Conservation (phyloP, 2,329 filamentous ascomycete genomes). For the Trichoderma sp. region DNA sequence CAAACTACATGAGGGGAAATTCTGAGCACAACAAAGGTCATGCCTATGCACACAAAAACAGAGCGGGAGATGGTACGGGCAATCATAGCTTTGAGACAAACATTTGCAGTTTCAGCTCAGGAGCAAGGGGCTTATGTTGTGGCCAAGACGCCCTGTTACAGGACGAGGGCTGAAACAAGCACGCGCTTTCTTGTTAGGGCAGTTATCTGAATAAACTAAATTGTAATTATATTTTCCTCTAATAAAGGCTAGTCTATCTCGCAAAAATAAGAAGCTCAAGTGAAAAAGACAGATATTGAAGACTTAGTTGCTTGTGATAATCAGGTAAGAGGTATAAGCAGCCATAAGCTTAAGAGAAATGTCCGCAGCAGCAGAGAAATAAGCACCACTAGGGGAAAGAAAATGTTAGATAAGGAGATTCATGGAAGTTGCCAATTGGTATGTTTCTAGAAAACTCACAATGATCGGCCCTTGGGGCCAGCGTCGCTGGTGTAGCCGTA, state of each 20-base stretch:
- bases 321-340: slow-evolving; percentile 47
- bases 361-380: slow-evolving; percentile 43
- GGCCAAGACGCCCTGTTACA: not conserved
- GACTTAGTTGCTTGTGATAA: slow-evolving; percentile 41
- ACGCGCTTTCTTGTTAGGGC: not conserved
- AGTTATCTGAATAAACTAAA: not conserved
- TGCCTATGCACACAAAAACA: not conserved
- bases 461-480: slow-evolving; percentile 52
- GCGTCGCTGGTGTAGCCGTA: slow-evolving; percentile 54
- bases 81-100: not conserved
- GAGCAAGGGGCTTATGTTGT: not conserved
- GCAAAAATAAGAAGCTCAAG: not conserved
- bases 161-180: not conserved
- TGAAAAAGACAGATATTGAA: not conserved
- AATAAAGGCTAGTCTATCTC: not conserved
- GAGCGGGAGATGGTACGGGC: not conserved
- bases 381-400: slow-evolving; percentile 41
- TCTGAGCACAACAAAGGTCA: not conserved
- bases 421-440: not conserved
- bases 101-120: not conserved
- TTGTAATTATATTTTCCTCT: not conserved
- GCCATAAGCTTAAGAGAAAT: slow-evolving; percentile 48
- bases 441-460: slow-evolving; percentile 37
- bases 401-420: slow-evolving; percentile 28
- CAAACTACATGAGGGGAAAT: not conserved